Conservation (phyloP, 148 eudicot genomes). For the Camellia sinensis region DNA sequence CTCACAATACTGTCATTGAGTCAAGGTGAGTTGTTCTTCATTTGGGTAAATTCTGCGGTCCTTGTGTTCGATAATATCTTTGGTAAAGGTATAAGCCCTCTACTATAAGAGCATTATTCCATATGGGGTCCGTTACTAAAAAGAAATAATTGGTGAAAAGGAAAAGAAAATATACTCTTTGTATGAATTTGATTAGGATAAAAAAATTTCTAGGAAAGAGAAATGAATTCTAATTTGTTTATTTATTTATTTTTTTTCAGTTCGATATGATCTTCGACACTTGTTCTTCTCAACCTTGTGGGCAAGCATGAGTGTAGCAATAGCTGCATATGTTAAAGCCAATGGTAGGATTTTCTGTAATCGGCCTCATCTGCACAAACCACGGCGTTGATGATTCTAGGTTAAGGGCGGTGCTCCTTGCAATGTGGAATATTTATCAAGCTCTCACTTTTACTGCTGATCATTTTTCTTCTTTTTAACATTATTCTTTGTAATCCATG, state of each 20-base stretch:
- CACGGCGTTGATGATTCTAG: constrained; percentile 35
- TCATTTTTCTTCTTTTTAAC: background rate
- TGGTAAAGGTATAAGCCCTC: background rate
- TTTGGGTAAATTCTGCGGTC: background rate
- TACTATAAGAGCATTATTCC: too few relatives aligned
- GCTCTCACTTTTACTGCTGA: background rate
- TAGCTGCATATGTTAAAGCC: constrained; percentile 60
- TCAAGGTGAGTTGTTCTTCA: constrained; percentile 49
- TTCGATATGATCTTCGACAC: constrained; percentile 45
- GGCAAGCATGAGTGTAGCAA: constrained; percentile 65
- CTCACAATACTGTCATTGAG: constrained; percentile 64
- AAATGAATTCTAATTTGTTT: background rate
- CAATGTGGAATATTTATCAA: background rate
- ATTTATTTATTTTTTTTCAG: constrained; percentile 31
- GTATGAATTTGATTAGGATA: too few relatives aligned
- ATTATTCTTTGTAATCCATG: background rate
- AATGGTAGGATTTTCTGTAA: constrained; percentile 85
- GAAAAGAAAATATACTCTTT: too few relatives aligned
- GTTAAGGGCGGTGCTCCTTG: background rate
- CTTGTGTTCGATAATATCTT: background rate
- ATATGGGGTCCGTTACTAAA: too few relatives aligned
- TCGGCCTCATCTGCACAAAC: constrained; percentile 76
- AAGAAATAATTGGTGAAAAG: too few relatives aligned
- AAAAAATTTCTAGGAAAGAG: too few relatives aligned
- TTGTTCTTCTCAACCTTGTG: constrained; percentile 60